Conservation (phyloP, 106 monocot species). For the Posidonia australis region DNA sequence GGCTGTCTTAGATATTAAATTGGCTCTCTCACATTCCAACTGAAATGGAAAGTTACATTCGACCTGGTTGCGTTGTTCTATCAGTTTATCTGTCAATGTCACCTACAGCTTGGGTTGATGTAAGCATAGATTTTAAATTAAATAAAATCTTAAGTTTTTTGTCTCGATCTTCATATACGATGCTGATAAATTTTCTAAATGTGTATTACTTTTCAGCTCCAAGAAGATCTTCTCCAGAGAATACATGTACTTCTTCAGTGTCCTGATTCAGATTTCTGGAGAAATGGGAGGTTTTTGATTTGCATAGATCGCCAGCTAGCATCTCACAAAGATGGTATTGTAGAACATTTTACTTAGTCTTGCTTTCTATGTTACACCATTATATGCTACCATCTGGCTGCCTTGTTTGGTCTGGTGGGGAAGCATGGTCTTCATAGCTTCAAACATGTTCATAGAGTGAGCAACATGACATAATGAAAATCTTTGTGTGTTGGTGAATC, state of each 20-base stretch:
- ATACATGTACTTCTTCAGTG: slow-evolving; percentile 52
- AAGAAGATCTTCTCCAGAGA: slow-evolving; percentile 51
- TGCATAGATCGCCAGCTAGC: slow-evolving; percentile 51
- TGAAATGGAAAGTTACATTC: slow-evolving; percentile 95
- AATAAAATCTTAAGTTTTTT: neutral
- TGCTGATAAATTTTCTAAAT: neutral
- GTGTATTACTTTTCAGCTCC: slow-evolving; percentile 40
- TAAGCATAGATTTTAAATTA: slow-evolving; percentile 11
- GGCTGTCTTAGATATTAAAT: slow-evolving; percentile 52
- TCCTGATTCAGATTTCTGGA: slow-evolving; percentile 75
- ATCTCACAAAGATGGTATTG: slow-evolving; percentile 80
- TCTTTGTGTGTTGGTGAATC: neutral
- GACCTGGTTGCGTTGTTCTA: slow-evolving; percentile 90
- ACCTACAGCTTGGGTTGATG: slow-evolving; percentile 64
- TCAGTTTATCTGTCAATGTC: slow-evolving; percentile 83
- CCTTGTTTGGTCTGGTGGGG: too few relatives aligned
- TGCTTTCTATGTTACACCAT: too few relatives aligned
- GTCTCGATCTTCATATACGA: neutral
- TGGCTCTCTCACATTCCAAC: slow-evolving; percentile 90
- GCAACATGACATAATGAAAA: too few relatives aligned
- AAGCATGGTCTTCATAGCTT: too few relatives aligned
- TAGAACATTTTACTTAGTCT: neutral
- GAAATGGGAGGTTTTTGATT: slow-evolving; percentile 76
- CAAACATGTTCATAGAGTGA: too few relatives aligned
- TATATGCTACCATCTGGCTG: too few relatives aligned